Base-by-base conservation (phyloP, 352 stramenopile genomes). In the Phytophthora brassicae region DNA sequence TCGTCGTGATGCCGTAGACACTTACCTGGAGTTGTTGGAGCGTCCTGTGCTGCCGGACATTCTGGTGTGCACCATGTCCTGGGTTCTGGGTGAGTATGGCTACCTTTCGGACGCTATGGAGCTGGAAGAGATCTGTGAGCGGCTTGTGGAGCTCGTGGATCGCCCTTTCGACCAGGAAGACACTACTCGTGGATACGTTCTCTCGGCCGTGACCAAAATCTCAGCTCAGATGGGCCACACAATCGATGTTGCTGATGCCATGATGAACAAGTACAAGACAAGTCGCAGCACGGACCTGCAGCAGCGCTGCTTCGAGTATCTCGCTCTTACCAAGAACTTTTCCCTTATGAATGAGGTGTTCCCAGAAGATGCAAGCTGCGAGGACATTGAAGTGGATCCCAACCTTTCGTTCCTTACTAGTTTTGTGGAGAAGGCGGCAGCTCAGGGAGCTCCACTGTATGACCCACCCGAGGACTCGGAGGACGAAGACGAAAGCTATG, bases 41-140 rank as follows among this genome's bases (percentile, higher is more conserved):
- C 95, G 91, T 38, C 91, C 95, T n/a, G 84, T 97, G 46, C 83
- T 99, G 38, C 93, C 97, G 3, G 87, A 96, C 64, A 97, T 99
- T 35, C 81, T 99, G 39, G 88, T 99, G 67, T 98, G 92, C 70
- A 98, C 97, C 3, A 98, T 99, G 84, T 87, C 97, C 5, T 99
- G 97, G 97, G 94, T 98, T 26, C 87, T 99, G 38, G 98, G 98
- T 41, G 97, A 99, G 84, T 99, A 99, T 74, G 97, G 92, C 16
- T 99, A 99, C 71, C 80, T 99, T 33, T 97, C 92, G 17, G 90
- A 97, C 5, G 81, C 78, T 17, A 96, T 97, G 75, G 84, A 93
- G 41, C 77, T 99, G 12, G 91, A 98, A 39, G 89, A 97, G 60
- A 97, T 99, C 46, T 93, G 97, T 49, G 84, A 98, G 56, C 85